Percentiles rank a stretch among this genome's conserved stretches.
Evolutionary conservation across 1,284 basidiomycete genomes (phyloP).

Genomic region (Neonothopanus nambi): DNA sequence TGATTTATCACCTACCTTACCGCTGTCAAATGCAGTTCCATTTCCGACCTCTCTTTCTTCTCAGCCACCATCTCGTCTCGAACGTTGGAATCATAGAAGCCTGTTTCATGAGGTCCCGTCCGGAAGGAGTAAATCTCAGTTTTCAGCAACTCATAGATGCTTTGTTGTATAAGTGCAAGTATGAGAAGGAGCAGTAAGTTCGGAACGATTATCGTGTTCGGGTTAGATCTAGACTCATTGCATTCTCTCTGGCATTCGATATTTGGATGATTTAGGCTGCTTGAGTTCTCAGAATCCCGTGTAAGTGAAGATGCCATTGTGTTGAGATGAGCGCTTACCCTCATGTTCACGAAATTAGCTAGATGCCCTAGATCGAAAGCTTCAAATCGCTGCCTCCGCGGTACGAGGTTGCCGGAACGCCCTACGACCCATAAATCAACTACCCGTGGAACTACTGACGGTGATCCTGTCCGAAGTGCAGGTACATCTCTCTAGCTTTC

Average conservation of each 20-base stretch:
- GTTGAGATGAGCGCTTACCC: neutral
- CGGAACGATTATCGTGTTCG: neutral
- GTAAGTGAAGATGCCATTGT: neutral
- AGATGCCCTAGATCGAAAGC: constrained; percentile 16
- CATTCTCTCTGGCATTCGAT: no score
- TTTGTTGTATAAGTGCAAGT: constrained; percentile 13
- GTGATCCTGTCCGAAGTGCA: constrained; percentile 14
- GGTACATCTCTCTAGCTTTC: constrained; percentile 14
- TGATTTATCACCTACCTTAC: no score
- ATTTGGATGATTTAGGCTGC: constrained; percentile 1
- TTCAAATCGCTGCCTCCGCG: constrained; percentile 18
- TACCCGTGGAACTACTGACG: constrained; percentile 19
- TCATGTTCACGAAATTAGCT: constrained; percentile 1
- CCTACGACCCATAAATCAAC: constrained; percentile 18
- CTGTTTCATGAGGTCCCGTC: neutral
- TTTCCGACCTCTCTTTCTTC: no score
- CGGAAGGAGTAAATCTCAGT: constrained; percentile 10
- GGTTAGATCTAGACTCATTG: neutral
- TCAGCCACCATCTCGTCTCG: no score
- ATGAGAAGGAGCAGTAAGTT: constrained; percentile 13
- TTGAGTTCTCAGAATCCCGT: constrained; percentile 3
- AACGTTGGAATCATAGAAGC: no score
- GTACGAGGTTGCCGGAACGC: constrained; percentile 19
- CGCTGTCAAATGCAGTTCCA: no score
- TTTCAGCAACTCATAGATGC: constrained; percentile 15